Conservation (phyloP, 202 grass and related monocot genomes). For the Zoysia matrella region DNA sequence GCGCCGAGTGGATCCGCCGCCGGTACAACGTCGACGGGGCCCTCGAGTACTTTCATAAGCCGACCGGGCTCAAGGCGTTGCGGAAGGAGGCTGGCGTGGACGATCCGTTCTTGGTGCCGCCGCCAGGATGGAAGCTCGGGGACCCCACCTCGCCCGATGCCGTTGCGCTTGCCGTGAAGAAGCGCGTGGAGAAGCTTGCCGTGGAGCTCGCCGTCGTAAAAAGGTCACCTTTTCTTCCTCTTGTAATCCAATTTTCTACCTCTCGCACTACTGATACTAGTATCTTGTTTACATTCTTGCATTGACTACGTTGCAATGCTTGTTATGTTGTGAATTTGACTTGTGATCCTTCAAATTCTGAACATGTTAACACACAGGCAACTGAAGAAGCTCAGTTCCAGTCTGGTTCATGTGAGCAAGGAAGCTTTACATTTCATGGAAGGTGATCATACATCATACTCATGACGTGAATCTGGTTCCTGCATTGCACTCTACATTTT, state of each 20-base stretch:
- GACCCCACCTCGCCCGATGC: slow-evolving; percentile 48
- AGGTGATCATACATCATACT: slow-evolving; percentile 37
- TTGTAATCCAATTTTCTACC: neutral
- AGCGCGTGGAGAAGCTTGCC: slow-evolving; percentile 44
- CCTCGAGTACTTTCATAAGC: slow-evolving; percentile 86
- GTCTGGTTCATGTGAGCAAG: slow-evolving; percentile 35
- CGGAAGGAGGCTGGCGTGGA: slow-evolving; percentile 60
- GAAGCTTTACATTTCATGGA: slow-evolving; percentile 35
- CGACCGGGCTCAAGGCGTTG: slow-evolving; percentile 52
- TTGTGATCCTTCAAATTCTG: slow-evolving; percentile 29
- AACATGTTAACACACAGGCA: slow-evolving; percentile 24
- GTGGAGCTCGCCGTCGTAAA: slow-evolving; percentile 57
- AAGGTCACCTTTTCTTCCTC: slow-evolving; percentile 42
- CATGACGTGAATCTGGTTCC: neutral
- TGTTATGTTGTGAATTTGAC: slow-evolving; percentile 3
- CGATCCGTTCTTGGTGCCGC: slow-evolving; percentile 46
- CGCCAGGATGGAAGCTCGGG: slow-evolving; percentile 65
- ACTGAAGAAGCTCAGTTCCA: slow-evolving; percentile 45
- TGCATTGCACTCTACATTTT: neutral
- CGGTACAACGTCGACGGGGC: slow-evolving; percentile 66
- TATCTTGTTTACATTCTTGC: neutral
- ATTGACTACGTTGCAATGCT: neutral
- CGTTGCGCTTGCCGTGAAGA: slow-evolving; percentile 36
- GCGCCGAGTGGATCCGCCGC: slow-evolving; percentile 57
- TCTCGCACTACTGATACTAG: no score